phyloP scores from a whole-genome alignment of 805 yeast species.

The Torulaspora maleeae region DNA sequence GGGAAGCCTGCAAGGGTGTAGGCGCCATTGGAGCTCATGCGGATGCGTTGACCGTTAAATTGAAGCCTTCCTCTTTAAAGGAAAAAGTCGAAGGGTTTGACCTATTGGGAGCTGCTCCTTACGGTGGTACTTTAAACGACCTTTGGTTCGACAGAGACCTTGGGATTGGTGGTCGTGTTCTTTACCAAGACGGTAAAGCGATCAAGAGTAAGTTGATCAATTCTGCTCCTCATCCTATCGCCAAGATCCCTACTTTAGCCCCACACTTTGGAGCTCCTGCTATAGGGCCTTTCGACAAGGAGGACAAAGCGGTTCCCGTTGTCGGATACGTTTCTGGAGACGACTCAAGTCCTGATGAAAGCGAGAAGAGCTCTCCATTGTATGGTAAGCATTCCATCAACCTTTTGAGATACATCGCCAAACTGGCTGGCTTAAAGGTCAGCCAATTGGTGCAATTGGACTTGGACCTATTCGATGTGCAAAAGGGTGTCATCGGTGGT shows the following conservation, averaged over 20 bases:
- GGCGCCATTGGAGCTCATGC: slow-evolving; percentile 73
- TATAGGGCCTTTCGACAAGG: slow-evolving; percentile 66
- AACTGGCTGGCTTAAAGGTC: slow-evolving; percentile 53
- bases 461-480: slow-evolving; percentile 75
- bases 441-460: slow-evolving; percentile 65
- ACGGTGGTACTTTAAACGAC: slow-evolving; percentile 62
- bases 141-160: slow-evolving; percentile 84
- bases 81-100: slow-evolving; percentile 66
- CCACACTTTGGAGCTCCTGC: slow-evolving; percentile 79
- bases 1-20: slow-evolving; percentile 61
- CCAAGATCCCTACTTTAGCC: slow-evolving; percentile 78
- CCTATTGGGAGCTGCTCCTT: slow-evolving; percentile 77
- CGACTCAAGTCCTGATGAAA: slow-evolving; percentile 42
- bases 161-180: slow-evolving; percentile 75
- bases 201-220: slow-evolving; percentile 46
- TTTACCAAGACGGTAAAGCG: slow-evolving; percentile 40
- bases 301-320: slow-evolving; percentile 74
- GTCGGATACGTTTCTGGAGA: slow-evolving; percentile 50
- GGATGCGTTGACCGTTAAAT: slow-evolving; percentile 61
- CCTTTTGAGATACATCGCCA: slow-evolving; percentile 64
- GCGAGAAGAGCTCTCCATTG: slow-evolving; percentile 59
- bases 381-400: slow-evolving; percentile 63
- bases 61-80: slow-evolving; percentile 70
- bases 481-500: slow-evolving; percentile 75
- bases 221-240: slow-evolving; percentile 65